These are phyloP conservation scores for Golubevia pallescens DNA, from an alignment of 1,284 basidiomycete species.

Conservation along the genomic window DNA sequence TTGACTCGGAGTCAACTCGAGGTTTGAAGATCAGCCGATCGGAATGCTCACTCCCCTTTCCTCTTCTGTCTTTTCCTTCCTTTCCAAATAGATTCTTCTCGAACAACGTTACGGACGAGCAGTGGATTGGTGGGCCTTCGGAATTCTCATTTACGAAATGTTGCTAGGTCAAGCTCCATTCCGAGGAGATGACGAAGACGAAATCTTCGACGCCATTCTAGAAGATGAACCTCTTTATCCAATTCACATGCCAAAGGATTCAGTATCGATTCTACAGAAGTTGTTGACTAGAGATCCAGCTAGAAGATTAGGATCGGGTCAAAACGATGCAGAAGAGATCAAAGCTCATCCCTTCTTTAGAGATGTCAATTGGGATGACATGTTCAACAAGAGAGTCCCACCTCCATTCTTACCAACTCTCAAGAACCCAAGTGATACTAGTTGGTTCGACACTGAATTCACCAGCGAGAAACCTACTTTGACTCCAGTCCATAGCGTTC, in stretches of 20 bases:
- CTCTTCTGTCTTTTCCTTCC: background rate
- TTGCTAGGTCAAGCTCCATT: slow-evolving; percentile 97
- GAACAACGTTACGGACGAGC: slow-evolving; percentile 98
- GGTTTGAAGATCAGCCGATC: background rate
- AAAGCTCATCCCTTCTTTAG: slow-evolving; percentile 98
- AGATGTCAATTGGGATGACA: slow-evolving; percentile 94
- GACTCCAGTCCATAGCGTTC: slow-evolving; percentile 93
- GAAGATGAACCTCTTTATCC: slow-evolving; percentile 99
- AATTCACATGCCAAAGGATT: slow-evolving; percentile 99
- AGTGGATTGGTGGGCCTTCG: slow-evolving; percentile 99
- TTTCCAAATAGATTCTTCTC: slow-evolving; percentile 77
- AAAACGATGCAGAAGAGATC: slow-evolving; percentile 94
- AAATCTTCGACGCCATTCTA: slow-evolving; percentile 98
- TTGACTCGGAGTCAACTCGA: too few relatives aligned
- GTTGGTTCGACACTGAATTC: slow-evolving; percentile 94
- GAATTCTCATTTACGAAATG: slow-evolving; percentile 99
- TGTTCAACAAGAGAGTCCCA: slow-evolving; percentile 92
- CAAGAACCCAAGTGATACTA: slow-evolving; percentile 69
- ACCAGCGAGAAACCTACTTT: slow-evolving; percentile 95
- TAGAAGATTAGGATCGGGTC: slow-evolving; percentile 90
- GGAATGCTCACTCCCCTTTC: background rate
- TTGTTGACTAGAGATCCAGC: slow-evolving; percentile 89
- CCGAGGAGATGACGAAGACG: slow-evolving; percentile 98
- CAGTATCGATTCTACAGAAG: slow-evolving; percentile 93
- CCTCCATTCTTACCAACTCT: slow-evolving; percentile 97